Conservation (phyloP, 805 yeast species). For the Yarrowia sp. region DNA sequence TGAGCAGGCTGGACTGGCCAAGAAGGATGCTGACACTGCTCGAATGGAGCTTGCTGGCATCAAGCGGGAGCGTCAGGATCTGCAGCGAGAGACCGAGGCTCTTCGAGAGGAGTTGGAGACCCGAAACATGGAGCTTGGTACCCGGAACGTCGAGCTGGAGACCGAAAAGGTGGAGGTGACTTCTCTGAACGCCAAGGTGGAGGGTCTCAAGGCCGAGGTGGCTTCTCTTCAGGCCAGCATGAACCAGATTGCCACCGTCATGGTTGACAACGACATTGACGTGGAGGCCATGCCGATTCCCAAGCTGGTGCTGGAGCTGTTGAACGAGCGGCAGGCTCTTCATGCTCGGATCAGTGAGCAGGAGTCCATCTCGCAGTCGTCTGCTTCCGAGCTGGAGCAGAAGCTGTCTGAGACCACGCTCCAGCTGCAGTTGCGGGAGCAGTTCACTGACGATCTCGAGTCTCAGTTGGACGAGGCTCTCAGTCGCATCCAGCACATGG, state of each 20-base stretch:
- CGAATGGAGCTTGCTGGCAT: neutral
- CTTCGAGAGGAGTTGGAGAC: neutral
- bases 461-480: conserved; percentile 5
- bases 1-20: neutral
- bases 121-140: neutral
- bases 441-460: conserved; percentile 10
- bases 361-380: neutral
- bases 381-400: conserved; percentile 1
- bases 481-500: neutral
- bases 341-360: neutral
- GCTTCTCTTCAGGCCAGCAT: neutral
- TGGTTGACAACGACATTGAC: neutral
- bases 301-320: neutral
- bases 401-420: neutral
- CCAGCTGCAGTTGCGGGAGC: neutral
- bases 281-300: neutral
- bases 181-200: neutral
- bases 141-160: neutral
- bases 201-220: neutral
- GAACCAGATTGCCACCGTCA: neutral
- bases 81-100: neutral
- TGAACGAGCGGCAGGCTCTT: neutral
- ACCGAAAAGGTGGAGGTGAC: neutral
- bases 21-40: neutral
- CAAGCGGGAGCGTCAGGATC: neutral